Evolutionary conservation across 2,329 filamentous ascomycete species (phyloP), one percentile per base, ranked within the genome.

Genomic region (Didymella arachidicola): DNA sequence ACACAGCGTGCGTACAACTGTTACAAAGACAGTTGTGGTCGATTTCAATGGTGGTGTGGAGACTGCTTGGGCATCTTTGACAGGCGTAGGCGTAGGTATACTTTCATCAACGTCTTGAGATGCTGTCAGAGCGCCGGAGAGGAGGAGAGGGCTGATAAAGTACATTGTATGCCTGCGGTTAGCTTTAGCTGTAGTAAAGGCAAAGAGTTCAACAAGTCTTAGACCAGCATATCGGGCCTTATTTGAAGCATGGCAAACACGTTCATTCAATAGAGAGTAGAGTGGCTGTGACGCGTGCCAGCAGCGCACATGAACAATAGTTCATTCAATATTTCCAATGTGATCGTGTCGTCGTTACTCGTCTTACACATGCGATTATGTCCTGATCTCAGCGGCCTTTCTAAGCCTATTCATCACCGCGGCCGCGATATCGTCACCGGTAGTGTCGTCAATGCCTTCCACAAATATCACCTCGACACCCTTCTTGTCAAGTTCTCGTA

Each of bases 381-480:
- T 29, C 32, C 57, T 38, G 1, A 75, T 68, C 53, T 76, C 73
- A 18, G 81, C 81, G 7, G 81, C 81, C 63, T 83, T 83, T 39
- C 81, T 74, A 14, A 83, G 64, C 47, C 81, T 69, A 53, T 83
- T 83, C 81, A 83, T 83, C 19, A 83, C 76, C 3, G 81, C 95
- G 25, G 92, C 91, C 19, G 93, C 92, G 67, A 95, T 89, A 73
- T 95, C 91, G 30, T 90, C 88, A 59, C 89, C 87, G 59, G 73
- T 67, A 53, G 91, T 90, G 60, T 87, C 82, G 19, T 81, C 77
- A 57, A 97, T 90, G 2, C 94, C 94, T 75, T 99, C 95, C 11
- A 98, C 92, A 67, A 93, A 91, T 51, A 99, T 97, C 19, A 90
- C 83, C 72, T 95, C 88, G 4, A 92, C 92, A 29, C 87, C 86